phyloP scores from a whole-genome alignment of 768 basidiomycete genomes.

The Leccinum subtestaceum region DNA sequence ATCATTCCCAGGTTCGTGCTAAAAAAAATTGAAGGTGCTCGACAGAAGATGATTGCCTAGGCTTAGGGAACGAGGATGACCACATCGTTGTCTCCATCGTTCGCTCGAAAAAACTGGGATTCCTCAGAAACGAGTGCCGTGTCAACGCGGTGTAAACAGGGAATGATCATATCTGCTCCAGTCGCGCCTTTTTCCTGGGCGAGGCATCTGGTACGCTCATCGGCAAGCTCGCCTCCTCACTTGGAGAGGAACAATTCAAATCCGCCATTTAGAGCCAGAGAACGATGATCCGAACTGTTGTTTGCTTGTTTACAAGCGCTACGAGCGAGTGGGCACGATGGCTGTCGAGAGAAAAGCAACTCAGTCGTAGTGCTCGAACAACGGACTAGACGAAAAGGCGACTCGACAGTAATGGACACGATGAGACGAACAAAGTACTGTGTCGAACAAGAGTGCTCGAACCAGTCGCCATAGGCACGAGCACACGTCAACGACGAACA shows the following conservation, averaged over 20 bases:
- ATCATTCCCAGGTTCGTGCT: constrained; percentile 76
- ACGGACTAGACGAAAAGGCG: background rate
- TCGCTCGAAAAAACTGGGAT: constrained; percentile 56
- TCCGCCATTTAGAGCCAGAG: background rate
- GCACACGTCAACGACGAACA: background rate
- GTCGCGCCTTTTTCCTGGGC: constrained; percentile 27
- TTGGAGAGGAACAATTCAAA: background rate
- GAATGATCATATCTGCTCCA: constrained; percentile 70
- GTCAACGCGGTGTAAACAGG: constrained; percentile 72
- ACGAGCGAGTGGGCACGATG: background rate
- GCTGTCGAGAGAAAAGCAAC: background rate
- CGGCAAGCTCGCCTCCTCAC: constrained; percentile 21
- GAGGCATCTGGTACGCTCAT: constrained; percentile 22
- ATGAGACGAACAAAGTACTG: background rate
- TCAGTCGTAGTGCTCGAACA: background rate
- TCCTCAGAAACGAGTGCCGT: constrained; percentile 57
- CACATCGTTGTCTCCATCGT: constrained; percentile 71
- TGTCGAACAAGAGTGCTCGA: background rate
- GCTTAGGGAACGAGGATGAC: constrained; percentile 76
- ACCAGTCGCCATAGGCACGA: background rate
- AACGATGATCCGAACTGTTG: background rate
- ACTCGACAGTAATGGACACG: background rate
- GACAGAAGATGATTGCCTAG: constrained; percentile 10
- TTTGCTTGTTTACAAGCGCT: background rate
- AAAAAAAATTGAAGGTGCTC: constrained; percentile 2